Conservation (phyloP, 164 flowering plant genomes). For the Pachysandra terminalis region DNA sequence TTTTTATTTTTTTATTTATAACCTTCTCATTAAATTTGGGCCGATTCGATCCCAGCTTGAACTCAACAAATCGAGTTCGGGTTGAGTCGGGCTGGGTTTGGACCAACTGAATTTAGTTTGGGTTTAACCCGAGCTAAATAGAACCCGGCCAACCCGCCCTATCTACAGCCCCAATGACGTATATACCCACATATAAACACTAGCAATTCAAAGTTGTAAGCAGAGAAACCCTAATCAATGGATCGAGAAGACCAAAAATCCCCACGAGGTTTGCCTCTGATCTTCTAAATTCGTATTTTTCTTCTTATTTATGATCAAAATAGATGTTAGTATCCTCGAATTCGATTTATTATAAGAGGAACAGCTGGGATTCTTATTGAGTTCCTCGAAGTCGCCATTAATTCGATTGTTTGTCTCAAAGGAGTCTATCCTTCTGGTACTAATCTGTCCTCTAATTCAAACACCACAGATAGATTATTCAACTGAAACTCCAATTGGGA, state of each 20-base stretch:
- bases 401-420: constrained; percentile 75
- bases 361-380: constrained; percentile 53
- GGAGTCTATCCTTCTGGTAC: constrained; percentile 83
- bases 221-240: neutral
- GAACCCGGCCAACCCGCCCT: no score
- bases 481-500: neutral
- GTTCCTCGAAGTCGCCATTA: constrained; percentile 82
- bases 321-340: neutral
- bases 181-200: no score
- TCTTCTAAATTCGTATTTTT: neutral
- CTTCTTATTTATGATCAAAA: neutral
- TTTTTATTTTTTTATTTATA: no score
- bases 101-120: no score
- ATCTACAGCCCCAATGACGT: no score
- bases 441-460: neutral
- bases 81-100: no score
- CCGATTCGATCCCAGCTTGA: no score
- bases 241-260: neutral
- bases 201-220: neutral
- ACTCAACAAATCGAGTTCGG: no score
- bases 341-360: constrained; percentile 35
- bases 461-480: neutral
- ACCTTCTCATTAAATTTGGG: no score
- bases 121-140: no score
- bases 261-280: neutral